Percentiles rank a stretch among this genome's conserved stretches.
These are phyloP conservation scores for Paracoccidioides brasiliensis DNA, from an alignment of 2,329 filamentous ascomycete genomes.

Conservation along the genomic window DNA sequence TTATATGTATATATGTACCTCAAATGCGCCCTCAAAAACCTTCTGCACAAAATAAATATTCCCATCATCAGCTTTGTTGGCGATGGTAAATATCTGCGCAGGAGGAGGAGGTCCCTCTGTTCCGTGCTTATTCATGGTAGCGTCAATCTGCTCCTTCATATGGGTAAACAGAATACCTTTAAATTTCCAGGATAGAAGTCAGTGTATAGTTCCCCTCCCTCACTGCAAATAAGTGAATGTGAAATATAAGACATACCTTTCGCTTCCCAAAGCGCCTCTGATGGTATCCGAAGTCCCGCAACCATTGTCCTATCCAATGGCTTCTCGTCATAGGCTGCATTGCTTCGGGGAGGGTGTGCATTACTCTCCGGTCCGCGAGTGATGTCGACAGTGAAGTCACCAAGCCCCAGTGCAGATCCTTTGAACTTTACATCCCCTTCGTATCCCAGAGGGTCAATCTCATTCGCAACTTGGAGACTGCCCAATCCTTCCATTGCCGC, in stretches of 20 bases:
- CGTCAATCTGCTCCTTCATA: constrained; percentile 51
- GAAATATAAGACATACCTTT: constrained; percentile 41
- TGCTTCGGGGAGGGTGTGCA: constrained; percentile 41
- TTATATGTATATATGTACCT: constrained; percentile 27
- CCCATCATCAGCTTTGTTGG: constrained; percentile 46
- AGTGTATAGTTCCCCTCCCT: neutral
- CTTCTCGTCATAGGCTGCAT: constrained; percentile 54
- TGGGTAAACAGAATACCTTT: constrained; percentile 46
- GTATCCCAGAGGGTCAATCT: constrained; percentile 40
- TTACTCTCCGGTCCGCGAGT: constrained; percentile 56
- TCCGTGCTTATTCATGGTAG: constrained; percentile 45
- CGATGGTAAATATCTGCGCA: constrained; percentile 70
- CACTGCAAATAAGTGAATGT: neutral
- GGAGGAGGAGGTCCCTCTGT: constrained; percentile 62
- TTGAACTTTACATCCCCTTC: constrained; percentile 52
- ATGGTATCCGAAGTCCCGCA: constrained; percentile 52
- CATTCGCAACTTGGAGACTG: constrained; percentile 47
- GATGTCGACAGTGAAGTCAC: constrained; percentile 65
- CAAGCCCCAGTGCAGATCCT: constrained; percentile 59
- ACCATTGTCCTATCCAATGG: constrained; percentile 66
- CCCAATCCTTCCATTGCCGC: constrained; percentile 65
- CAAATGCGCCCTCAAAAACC: constrained; percentile 76
- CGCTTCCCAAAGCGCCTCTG: constrained; percentile 68
- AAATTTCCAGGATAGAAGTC: constrained; percentile 2
- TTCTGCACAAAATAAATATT: constrained; percentile 87